Evolutionary conservation across 441 rosid species (phyloP).

Genomic region (Arabidopsis lyrata): DNA sequence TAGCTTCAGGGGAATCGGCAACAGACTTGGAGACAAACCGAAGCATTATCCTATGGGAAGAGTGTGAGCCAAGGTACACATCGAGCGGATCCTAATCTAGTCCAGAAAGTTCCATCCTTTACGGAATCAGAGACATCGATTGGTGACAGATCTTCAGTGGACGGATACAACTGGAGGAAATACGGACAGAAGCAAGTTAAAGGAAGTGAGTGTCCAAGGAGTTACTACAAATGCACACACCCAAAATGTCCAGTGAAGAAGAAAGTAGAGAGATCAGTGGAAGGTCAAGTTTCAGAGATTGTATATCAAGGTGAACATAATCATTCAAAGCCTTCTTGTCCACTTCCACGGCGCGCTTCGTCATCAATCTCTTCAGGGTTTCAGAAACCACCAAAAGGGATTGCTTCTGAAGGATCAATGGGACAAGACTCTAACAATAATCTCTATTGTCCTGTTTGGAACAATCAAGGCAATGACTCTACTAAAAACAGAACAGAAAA

Average conservation of each 20-base stretch:
- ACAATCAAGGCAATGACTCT: conserved; percentile 55
- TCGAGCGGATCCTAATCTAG: conserved; percentile 41
- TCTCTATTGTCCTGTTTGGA: conserved; percentile 42
- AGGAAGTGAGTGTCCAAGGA: conserved; percentile 93
- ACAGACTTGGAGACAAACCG: conserved; percentile 43
- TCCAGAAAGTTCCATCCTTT: conserved; percentile 44
- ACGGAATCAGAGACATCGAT: conserved; percentile 49
- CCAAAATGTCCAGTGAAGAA: conserved; percentile 89
- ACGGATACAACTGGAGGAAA: conserved; percentile 98
- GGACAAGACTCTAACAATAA: conserved; percentile 42
- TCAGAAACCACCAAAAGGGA: conserved; percentile 47
- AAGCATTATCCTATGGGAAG: conserved; percentile 42
- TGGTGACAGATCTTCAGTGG: conserved; percentile 71
- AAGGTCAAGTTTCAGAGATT: conserved; percentile 89
- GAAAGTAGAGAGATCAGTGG: conserved; percentile 89
- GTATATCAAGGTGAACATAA: conserved; percentile 94
- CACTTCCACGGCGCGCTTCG: conserved; percentile 41
- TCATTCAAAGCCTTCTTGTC: conserved; percentile 68
- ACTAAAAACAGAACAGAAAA: conserved; percentile 56
- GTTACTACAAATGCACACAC: conserved; percentile 94
- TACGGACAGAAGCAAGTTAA: conserved; percentile 98
- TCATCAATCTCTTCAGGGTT: conserved; percentile 39
- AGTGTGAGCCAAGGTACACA: conserved; percentile 45
- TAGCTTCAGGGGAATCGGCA: conserved; percentile 59
- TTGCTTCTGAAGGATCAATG: conserved; percentile 49